Conservation (phyloP, 2,329 filamentous ascomycete species). For the Didymella sp. region DNA sequence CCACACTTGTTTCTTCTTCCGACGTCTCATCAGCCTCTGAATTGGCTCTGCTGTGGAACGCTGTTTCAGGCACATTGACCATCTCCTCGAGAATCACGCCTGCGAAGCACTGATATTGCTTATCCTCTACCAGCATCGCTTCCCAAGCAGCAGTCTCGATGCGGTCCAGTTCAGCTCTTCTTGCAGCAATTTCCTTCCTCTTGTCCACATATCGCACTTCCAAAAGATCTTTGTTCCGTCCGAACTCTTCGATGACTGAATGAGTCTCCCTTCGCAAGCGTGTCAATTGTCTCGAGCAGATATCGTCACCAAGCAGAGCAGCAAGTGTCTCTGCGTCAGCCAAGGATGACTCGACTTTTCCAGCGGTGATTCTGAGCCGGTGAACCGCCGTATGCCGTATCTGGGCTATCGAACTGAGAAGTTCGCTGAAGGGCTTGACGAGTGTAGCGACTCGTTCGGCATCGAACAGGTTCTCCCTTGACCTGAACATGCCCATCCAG, state of each 20-base stretch:
- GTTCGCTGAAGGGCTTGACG: background rate
- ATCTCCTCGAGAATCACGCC: slow-evolving; percentile 1
- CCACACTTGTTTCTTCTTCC: background rate
- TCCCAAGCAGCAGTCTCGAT: slow-evolving; percentile 1
- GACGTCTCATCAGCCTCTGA: background rate
- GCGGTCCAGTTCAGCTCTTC: slow-evolving; percentile 3
- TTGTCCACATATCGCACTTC: background rate
- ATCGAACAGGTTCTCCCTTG: background rate
- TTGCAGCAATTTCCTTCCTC: background rate
- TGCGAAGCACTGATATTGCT: slow-evolving; percentile 2
- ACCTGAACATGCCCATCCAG: background rate
- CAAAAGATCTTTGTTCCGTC: slow-evolving; percentile 6
- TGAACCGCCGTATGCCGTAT: slow-evolving; percentile 2
- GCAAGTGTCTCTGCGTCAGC: slow-evolving; percentile 3
- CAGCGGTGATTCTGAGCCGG: background rate
- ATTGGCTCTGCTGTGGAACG: background rate
- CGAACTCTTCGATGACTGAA: slow-evolving; percentile 3
- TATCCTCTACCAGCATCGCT: slow-evolving; percentile 1
- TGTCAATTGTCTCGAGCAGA: background rate
- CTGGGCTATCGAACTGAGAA: background rate
- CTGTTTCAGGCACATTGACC: background rate
- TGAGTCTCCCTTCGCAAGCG: slow-evolving; percentile 2
- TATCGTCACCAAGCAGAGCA: background rate
- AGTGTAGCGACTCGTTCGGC: background rate
- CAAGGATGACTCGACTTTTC: background rate